These are phyloP conservation scores for Aspergillus incahuasiensis DNA, from an alignment of 495 filamentous ascomycete genomes.

Conservation along the genomic window DNA sequence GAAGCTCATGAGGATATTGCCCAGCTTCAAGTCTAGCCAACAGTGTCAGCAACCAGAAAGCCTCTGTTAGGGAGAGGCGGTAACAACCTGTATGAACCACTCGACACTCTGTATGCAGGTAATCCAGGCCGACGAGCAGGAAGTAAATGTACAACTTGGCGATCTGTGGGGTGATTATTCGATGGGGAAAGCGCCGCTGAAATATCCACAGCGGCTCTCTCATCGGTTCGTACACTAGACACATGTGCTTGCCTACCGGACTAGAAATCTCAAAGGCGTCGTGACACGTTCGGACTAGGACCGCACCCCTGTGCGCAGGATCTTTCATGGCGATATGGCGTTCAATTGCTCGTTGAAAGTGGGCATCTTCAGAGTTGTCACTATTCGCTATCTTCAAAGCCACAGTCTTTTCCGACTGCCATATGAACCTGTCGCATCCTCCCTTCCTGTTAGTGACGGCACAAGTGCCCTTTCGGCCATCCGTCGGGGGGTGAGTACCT, in stretches of 20 bases:
- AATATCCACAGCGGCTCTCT: slow-evolving; percentile 27
- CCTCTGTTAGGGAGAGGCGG: background rate
- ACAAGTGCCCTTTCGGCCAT: no score
- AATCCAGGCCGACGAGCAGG: slow-evolving; percentile 35
- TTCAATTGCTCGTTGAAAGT: slow-evolving; percentile 26
- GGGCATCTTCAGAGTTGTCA: slow-evolving; percentile 12
- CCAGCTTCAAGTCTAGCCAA: slow-evolving; percentile 31
- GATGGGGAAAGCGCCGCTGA: slow-evolving; percentile 20
- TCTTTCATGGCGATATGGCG: slow-evolving; percentile 17
- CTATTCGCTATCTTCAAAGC: slow-evolving; percentile 30
- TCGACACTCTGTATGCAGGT: slow-evolving; percentile 33
- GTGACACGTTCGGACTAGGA: slow-evolving; percentile 5
- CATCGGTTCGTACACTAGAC: slow-evolving; percentile 34
- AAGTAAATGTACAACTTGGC: slow-evolving; percentile 27
- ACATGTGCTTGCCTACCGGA: slow-evolving; percentile 33
- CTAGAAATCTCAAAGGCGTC: slow-evolving; percentile 21
- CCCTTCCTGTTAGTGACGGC: no score
- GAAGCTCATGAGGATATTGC: slow-evolving; percentile 33
- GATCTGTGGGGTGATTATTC: slow-evolving; percentile 17
- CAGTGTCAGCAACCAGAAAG: background rate
- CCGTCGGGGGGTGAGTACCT: slow-evolving; percentile 25
- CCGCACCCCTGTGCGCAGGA: slow-evolving; percentile 17
- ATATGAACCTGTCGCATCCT: slow-evolving; percentile 11
- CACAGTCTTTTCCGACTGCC: slow-evolving; percentile 20
- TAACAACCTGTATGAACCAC: slow-evolving; percentile 24